Evolutionary conservation across 495 filamentous ascomycete species (phyloP).

Genomic region (Lineolata rhizophorae): DNA sequence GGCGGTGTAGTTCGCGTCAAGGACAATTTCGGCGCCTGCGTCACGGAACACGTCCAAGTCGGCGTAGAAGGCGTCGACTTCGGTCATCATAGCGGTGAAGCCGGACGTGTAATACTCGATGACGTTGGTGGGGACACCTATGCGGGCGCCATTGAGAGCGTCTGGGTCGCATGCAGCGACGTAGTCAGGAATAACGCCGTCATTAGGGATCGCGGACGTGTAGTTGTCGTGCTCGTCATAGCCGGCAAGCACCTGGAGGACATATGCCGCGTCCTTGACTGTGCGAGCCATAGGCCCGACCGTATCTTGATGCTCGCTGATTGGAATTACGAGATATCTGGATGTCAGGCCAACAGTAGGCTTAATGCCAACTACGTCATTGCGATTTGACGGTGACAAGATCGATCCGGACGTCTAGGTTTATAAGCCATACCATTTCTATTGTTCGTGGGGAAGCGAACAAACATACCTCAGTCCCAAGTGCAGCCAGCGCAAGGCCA

Average conservation of each 20-base stretch:
- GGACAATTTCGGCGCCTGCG: conserved; percentile 29
- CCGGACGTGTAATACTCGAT: conserved; percentile 10
- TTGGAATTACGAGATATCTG: conserved; percentile 36
- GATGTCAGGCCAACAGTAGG: conserved; percentile 49
- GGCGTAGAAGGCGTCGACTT: conserved; percentile 23
- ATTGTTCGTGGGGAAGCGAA: conserved; percentile 3
- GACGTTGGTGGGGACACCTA: conserved; percentile 31
- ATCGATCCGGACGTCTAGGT: conserved; percentile 20
- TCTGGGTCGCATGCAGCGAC: conserved; percentile 26
- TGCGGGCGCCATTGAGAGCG: conserved; percentile 25
- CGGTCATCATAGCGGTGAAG: conserved; percentile 10
- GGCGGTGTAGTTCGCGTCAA: conserved; percentile 29
- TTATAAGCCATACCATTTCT: background rate
- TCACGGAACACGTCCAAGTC: conserved; percentile 20
- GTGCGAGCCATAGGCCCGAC: conserved; percentile 41
- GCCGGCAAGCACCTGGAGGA: conserved; percentile 40
- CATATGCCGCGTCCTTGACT: conserved; percentile 43
- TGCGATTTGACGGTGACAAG: conserved; percentile 15
- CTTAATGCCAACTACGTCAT: conserved; percentile 33
- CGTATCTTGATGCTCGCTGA: conserved; percentile 39
- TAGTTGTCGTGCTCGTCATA: conserved; percentile 28
- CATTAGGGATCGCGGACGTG: conserved; percentile 27
- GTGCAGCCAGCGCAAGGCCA: conserved; percentile 24
- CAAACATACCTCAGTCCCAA: too few relatives aligned
- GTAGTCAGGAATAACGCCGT: conserved; percentile 24